Base-by-base conservation (phyloP, 179 eudicot genomes). In the Spergularia azorica region DNA sequence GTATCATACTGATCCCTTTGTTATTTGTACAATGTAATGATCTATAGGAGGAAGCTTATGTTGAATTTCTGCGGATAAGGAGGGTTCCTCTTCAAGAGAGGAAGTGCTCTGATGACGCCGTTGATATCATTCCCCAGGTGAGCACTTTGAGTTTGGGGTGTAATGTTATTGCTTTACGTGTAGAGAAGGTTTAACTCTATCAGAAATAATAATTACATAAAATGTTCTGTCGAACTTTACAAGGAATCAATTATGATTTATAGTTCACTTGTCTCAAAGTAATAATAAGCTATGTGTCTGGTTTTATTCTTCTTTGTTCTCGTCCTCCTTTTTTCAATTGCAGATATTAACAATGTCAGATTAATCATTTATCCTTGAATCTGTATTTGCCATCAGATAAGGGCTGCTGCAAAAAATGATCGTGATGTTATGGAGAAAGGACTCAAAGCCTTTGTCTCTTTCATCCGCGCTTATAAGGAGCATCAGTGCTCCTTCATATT, bases 351-450 rank as follows among this genome's bases (percentile, higher is more conserved):
- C 66, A 12, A 14, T 59, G 26, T 17, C 16, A 72, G 9, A 16
- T 67, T 63, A 38, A 79, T 50, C 14, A 48, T 9, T 1, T 14
- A 48, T 57, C 59, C 58, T 68, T 39, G 36, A 8, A 26, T 55
- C 12, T 64, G 50, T 62, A 13, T 67, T 17, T 79, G 64, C 43
- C 26, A 70, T 85, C 90, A 92, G 98, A 82, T 95, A 57, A 90
- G 96, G 46, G 71, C 87, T 74, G 88, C 86, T 70, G 92, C 97
- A 38, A 83, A 38, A 75, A 93, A 85, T 69, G 98, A 95, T 70
- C 98, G 98, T 50, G 90, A 91, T 81, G 88, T 93, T 17, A 88
- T 95, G 97, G 96, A 95, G 63, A 95, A 95, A 83, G 98, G 97
- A 72, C 85, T 83, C 51, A 84, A 77, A 83, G 96, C 98, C 26